phyloP scores from a whole-genome alignment of 1,284 basidiomycete genomes.

The Singerocomus rubriflavus region DNA sequence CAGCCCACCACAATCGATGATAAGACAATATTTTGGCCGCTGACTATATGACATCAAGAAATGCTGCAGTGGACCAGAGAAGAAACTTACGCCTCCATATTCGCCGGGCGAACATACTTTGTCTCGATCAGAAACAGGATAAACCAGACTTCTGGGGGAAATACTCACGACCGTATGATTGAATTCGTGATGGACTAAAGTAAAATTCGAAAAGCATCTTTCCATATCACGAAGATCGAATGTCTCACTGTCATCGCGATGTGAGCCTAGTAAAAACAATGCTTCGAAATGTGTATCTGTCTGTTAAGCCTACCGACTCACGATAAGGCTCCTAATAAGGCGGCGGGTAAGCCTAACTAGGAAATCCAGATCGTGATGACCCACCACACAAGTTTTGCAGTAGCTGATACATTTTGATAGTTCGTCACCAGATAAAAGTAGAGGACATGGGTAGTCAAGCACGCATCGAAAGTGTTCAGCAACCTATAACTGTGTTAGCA shows the following conservation, averaged over 20 bases:
- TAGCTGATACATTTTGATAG: slow-evolving; percentile 41
- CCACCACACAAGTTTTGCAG: slow-evolving; percentile 45
- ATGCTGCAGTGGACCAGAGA: neutral
- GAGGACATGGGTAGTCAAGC: slow-evolving; percentile 46
- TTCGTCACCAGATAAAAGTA: slow-evolving; percentile 54
- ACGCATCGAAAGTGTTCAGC: slow-evolving; percentile 50
- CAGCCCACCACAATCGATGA: slow-evolving; percentile 38
- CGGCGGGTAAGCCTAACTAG: neutral
- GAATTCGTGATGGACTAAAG: slow-evolving; percentile 43
- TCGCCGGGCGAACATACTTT: slow-evolving; percentile 39
- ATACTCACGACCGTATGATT: slow-evolving; percentile 37
- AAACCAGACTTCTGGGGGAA: neutral
- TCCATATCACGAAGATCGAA: neutral
- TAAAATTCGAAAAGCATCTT: neutral
- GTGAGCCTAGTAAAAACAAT: slow-evolving; percentile 35
- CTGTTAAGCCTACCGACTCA: slow-evolving; percentile 26
- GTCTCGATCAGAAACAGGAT: neutral
- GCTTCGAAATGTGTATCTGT: neutral
- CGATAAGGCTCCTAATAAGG: slow-evolving; percentile 41
- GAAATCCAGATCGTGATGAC: slow-evolving; percentile 13
- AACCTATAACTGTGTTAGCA: slow-evolving; percentile 25
- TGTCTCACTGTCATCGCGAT: slow-evolving; percentile 41
- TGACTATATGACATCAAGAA: slow-evolving; percentile 33
- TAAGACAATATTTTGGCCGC: slow-evolving; percentile 36
- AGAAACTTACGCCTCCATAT: slow-evolving; percentile 39